Evolutionary conservation across 2,329 filamentous ascomycete species (phyloP).

Genomic region (Dactylellina parvicollis): DNA sequence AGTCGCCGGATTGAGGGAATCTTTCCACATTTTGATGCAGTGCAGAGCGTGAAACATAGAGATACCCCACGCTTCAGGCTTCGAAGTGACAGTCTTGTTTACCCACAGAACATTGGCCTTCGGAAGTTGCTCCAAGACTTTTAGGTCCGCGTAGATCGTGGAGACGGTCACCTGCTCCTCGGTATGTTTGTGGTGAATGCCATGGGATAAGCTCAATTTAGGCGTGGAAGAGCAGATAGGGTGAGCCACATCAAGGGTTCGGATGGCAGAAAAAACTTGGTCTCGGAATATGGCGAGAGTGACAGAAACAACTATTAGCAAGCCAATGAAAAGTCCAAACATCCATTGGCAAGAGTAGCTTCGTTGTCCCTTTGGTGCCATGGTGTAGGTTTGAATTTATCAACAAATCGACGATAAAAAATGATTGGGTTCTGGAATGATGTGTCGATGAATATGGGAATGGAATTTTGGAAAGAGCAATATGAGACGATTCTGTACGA

Average conservation of each 20-base stretch:
- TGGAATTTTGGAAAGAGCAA: too few species aligned
- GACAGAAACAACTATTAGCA: constrained; percentile 5
- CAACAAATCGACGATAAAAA: too few species aligned
- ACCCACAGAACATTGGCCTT: constrained; percentile 24
- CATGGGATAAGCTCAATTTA: background rate
- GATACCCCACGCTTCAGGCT: constrained; percentile 21
- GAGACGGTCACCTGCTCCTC: constrained; percentile 3
- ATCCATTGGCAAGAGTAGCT: constrained; percentile 20
- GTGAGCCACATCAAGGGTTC: constrained; percentile 4
- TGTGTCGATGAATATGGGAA: too few species aligned
- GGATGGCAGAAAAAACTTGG: constrained; percentile 15
- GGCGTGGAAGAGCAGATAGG: constrained; percentile 1
- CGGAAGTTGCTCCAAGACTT: constrained; percentile 14
- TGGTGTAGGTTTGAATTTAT: too few species aligned
- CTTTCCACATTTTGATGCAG: constrained; percentile 29
- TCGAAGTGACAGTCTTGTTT: constrained; percentile 7
- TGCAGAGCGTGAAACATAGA: constrained; percentile 26
- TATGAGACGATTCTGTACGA: too few species aligned
- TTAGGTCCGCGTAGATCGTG: constrained; percentile 15
- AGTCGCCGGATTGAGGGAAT: constrained; percentile 16
- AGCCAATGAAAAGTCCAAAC: constrained; percentile 7
- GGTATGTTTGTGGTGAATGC: background rate
- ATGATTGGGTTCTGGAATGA: too few species aligned
- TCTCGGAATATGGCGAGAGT: constrained; percentile 21
- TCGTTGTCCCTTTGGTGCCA: constrained; percentile 23